Evolutionary conservation across 2,329 filamentous ascomycete species (phyloP), one percentile per base, ranked within the genome.

Genomic region (Xylaria multiplex): DNA sequence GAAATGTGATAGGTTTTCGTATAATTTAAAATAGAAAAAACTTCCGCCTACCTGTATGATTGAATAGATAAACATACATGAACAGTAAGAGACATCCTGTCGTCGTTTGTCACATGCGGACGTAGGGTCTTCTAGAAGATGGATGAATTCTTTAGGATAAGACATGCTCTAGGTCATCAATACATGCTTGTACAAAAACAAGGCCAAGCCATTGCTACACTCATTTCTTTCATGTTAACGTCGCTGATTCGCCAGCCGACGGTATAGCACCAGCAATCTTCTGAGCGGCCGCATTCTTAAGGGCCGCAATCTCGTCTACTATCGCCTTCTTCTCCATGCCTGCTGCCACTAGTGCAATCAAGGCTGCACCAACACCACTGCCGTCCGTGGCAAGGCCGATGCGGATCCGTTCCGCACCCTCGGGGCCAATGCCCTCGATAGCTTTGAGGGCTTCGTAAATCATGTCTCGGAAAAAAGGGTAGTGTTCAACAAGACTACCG

Each of bases 351-450:
- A 97, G 86, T 58, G 96, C 96, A 80, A 98, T 98, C 73, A 99
- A 82, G 46, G 96, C 96, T 2, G 96, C 96, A 59, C 96, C 96
- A n/a, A 97, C 92, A 69, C 93, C 96, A 70, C 92, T 96, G 54
- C 96, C 96, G 77, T 99, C 96, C 84, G 97, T 97, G 68, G 96
- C 96, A 75, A 98, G 96, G 24, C 95, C 96, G 75, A 99, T 97
- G 64, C 93, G 87, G 70, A 99, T 92, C 80, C 90, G 92, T 81
- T 92, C 91, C 70, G 96, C 93, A 11, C 94, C 93, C 64, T 86
- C 83, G 52, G 84, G 81, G 4, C 95, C 95, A 73, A 98, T 91
- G 67, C 91, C 88, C 16, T 93, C 86, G 59, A 97, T 88, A 62
- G 88, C 88, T 56, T 89, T 83, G 65, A 98, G 84, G 6, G 92